A percentile compares a stretch with the other conserved stretches of the same genome.
Conservation (phyloP, 352 stramenopile genomes). For the Poterioochromonas sp. region DNA sequence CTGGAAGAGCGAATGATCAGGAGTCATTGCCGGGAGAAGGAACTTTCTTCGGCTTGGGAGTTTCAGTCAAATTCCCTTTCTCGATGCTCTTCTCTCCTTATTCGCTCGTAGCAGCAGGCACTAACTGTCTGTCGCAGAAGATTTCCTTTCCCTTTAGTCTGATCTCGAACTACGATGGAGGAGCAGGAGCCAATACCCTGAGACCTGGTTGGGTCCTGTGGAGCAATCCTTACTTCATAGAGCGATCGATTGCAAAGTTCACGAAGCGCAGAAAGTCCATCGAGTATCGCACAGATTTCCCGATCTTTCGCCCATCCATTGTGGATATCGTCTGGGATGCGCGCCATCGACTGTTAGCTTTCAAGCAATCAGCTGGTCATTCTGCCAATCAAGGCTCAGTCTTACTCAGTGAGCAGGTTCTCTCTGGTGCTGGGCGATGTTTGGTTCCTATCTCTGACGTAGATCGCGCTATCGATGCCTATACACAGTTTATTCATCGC, state of each 20-base stretch:
- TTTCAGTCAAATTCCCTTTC: slow-evolving; percentile 78
- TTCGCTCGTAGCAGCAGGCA: slow-evolving; percentile 75
- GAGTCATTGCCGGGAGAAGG: slow-evolving; percentile 78
- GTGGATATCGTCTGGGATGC: slow-evolving; percentile 39
- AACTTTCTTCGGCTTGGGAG: slow-evolving; percentile 80
- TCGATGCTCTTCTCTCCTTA: slow-evolving; percentile 78
- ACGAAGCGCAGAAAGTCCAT: slow-evolving; percentile 43
- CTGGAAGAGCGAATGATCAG: slow-evolving; percentile 52
- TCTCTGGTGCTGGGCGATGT: slow-evolving; percentile 56
- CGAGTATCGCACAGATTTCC: slow-evolving; percentile 54
- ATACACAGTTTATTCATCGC: slow-evolving; percentile 68
- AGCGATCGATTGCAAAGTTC: slow-evolving; percentile 66
- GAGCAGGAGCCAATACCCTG: slow-evolving; percentile 35
- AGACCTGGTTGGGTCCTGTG: slow-evolving; percentile 70
- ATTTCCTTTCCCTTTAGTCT: slow-evolving; percentile 59
- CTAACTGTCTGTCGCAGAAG: slow-evolving; percentile 72
- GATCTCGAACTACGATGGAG: slow-evolving; percentile 62
- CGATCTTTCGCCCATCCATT: slow-evolving; percentile 62
- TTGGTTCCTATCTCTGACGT: slow-evolving; percentile 64
- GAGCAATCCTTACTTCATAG: slow-evolving; percentile 74
- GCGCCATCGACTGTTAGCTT: background rate
- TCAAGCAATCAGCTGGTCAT: background rate
- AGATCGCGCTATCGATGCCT: slow-evolving; percentile 54
- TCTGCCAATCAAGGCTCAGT: background rate
- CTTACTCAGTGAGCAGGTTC: background rate